Base-by-base conservation (phyloP, 164 flowering plant species). In the Berberis thunbergii region DNA sequence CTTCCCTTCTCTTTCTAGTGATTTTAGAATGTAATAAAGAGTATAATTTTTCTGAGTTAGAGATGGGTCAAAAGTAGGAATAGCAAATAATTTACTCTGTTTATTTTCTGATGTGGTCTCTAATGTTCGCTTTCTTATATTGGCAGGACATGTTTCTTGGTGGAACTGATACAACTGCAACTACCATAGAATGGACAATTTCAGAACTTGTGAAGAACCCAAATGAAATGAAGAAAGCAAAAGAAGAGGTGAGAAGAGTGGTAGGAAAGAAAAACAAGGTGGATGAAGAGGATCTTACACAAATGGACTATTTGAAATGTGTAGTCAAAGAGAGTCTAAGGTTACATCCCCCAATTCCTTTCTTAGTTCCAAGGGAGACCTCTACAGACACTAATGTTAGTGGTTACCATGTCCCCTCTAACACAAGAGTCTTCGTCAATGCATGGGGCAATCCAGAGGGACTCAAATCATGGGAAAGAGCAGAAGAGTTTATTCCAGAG, bases 201-300 rank as follows among this genome's bases (percentile, higher is more conserved):
- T 12, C 55, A 7, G 55, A 52, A 26, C 55, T 52, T 3, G 13
- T 52, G 5, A 52, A 52, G 55, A 7, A 52, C 3, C 55, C 55
- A 7, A 26, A 7, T 52, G 3, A 3, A 11, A 52, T 52, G 55
- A 52, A 52, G 55, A 52, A 52, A 52, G 55, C 55, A 2, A 12
- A 52, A 52, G 55, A 52, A 52, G 55, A 52, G 55, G 55, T 52
- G 13, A 52, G 55, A 52, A 52, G 55, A 52, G 55, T 52, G 13
- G n/a, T 7, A 7, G 55, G 55, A 52, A 52, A 4, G 2, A 52
- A 52, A 52, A 3, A 12, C 8, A 52, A 7, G 2, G 55, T 52
- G 8, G 55, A 52, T 3, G 55, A 52, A 52, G n/a, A 52, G 7
- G 5, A 52, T 52, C 4, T 52, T 52, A 12, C 10, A 10, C n/a